Conservation (phyloP, 1,284 basidiomycete species). For the Trametes pubescens region DNA sequence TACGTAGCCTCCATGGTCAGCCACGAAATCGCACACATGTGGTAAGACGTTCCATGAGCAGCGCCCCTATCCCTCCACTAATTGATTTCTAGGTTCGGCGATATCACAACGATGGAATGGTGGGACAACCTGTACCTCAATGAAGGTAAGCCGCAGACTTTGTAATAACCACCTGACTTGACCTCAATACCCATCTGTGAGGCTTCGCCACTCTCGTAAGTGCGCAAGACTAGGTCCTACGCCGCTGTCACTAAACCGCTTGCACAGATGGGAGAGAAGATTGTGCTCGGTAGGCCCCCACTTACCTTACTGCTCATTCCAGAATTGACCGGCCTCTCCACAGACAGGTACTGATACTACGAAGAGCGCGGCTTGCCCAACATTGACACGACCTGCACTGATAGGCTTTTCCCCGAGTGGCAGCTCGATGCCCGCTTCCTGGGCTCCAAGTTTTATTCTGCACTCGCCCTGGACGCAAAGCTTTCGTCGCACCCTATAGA, state of each 20-base stretch:
- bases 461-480: conserved; percentile 87
- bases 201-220: conserved; percentile 80
- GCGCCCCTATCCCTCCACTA: not conserved
- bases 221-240: conserved; percentile 34
- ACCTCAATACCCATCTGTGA: not conserved
- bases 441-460: conserved; percentile 72
- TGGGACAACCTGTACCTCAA: conserved; percentile 92
- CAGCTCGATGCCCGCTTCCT: conserved; percentile 76
- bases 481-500: conserved; percentile 95
- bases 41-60: conserved; percentile 53
- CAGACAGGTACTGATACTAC: conserved; percentile 11
- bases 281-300: conserved; percentile 72
- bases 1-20: conserved; percentile 80
- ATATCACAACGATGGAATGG: conserved; percentile 94
- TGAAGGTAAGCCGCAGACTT: conserved; percentile 51
- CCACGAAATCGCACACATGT: conserved; percentile 88
- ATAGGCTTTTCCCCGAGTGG: conserved; percentile 80
- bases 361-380: no score
- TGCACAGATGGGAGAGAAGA: conserved; percentile 85
- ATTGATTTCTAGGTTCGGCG: conserved; percentile 70
- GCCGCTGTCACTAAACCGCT: not conserved
- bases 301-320: not conserved
- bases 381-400: not conserved
- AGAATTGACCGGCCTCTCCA: not conserved
- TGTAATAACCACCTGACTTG: not conserved